These are phyloP conservation scores for Emergomyces orientalis DNA, from an alignment of 2,329 filamentous ascomycete genomes.

Conservation along the genomic window DNA sequence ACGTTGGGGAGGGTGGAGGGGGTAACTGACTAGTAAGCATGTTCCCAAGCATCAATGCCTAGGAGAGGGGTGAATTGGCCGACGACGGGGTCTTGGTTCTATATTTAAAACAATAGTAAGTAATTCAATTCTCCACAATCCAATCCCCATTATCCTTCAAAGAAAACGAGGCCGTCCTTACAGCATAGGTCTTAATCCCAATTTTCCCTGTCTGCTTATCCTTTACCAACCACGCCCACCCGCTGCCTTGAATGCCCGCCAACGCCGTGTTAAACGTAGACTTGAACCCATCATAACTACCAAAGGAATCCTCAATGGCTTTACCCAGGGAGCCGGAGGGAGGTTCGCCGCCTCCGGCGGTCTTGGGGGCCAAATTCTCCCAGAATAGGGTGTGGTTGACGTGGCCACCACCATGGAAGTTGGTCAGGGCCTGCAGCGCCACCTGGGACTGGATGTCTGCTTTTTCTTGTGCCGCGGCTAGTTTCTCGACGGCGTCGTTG, in stretches of 20 bases:
- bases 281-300: constrained; percentile 51
- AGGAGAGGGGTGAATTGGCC: constrained; percentile 74
- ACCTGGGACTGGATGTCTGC: constrained; percentile 49
- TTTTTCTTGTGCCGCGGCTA: constrained; percentile 49
- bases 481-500: constrained; percentile 68
- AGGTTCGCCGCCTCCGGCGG: constrained; percentile 52
- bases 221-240: constrained; percentile 56
- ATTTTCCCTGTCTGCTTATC: constrained; percentile 51
- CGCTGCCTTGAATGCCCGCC: constrained; percentile 56
- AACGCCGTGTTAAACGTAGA: constrained; percentile 55
- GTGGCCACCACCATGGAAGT: constrained; percentile 57
- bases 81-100: constrained; percentile 81
- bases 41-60: constrained; percentile 92
- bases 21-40: constrained; percentile 68
- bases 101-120: background rate
- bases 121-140: background rate
- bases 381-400: constrained; percentile 57
- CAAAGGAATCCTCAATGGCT: constrained; percentile 52
- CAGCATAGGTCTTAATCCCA: constrained; percentile 55
- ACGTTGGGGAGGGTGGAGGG: background rate
- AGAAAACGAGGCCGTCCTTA: constrained; percentile 23
- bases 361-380: constrained; percentile 58
- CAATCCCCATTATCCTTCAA: background rate
- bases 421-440: constrained; percentile 51
- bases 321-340: constrained; percentile 49